phyloP scores from a whole-genome alignment of 805 yeast species.

The Candida jianshihensis region DNA sequence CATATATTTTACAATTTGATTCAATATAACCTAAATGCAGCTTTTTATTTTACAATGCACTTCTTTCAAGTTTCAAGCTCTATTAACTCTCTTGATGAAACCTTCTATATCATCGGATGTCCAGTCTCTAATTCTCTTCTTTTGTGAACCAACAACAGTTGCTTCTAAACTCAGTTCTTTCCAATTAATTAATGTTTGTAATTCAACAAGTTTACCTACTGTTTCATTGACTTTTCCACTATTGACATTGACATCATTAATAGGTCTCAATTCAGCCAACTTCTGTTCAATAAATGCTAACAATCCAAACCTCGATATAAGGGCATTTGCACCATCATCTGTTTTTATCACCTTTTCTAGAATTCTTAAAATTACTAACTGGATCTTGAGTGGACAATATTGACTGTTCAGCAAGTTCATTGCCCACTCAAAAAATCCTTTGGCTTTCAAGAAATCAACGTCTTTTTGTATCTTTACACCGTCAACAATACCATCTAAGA shows the following conservation, averaged over 20 bases:
- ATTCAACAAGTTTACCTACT: slow-evolving; percentile 5
- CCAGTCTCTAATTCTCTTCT: slow-evolving; percentile 61
- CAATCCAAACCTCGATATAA: slow-evolving; percentile 53
- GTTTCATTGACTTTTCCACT: slow-evolving; percentile 3
- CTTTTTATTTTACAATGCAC: no score
- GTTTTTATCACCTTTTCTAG: not conserved
- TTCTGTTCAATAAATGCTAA: slow-evolving; percentile 33
- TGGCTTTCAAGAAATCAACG: slow-evolving; percentile 42
- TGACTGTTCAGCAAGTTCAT: slow-evolving; percentile 49
- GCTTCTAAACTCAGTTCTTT: slow-evolving; percentile 41
- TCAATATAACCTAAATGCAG: no score
- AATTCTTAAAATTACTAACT: not conserved
- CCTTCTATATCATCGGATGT: slow-evolving; percentile 40
- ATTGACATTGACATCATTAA: not conserved
- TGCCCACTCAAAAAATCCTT: slow-evolving; percentile 62
- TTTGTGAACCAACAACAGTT: slow-evolving; percentile 32
- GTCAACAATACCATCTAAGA: slow-evolving; percentile 39
- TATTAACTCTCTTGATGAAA: slow-evolving; percentile 37
- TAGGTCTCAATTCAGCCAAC: slow-evolving; percentile 2
- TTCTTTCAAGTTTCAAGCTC: no score
- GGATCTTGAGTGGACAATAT: slow-evolving; percentile 22
- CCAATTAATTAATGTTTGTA: slow-evolving; percentile 33
- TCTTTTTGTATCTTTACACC: slow-evolving; percentile 47
- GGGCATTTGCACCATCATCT: slow-evolving; percentile 49
- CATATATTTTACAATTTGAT: no score